These are phyloP conservation scores for Abelmoschus esculentus DNA, from an alignment of 345 rosid genomes.

Conservation along the genomic window DNA sequence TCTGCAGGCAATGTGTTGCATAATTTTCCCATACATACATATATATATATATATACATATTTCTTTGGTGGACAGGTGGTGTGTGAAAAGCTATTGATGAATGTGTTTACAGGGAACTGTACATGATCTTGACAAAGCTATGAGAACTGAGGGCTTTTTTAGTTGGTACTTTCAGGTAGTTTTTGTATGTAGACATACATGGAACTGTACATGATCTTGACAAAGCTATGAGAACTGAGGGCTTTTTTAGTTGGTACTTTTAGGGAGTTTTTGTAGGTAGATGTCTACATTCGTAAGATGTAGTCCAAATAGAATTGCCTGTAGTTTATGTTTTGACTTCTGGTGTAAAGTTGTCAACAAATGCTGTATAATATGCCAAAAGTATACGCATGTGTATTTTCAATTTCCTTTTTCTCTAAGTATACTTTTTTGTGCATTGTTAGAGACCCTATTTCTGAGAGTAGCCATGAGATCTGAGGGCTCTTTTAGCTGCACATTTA, in stretches of 20 bases:
- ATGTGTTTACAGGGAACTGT: not conserved
- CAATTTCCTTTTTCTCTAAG: not conserved
- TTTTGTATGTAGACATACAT: too few relatives aligned
- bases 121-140: not conserved
- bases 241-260: not conserved
- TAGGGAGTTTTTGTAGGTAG: too few relatives aligned
- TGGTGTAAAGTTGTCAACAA: not conserved
- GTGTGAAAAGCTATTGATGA: constrained; percentile 8
- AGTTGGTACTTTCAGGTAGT: not conserved
- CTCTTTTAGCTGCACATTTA: too few relatives aligned
- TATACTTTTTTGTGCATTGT: too few relatives aligned
- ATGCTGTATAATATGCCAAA: not conserved
- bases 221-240: constrained; percentile 10
- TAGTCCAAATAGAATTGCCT: not conserved
- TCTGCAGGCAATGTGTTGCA: not conserved
- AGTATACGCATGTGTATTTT: not conserved
- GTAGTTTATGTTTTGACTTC: not conserved
- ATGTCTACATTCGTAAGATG: too few relatives aligned
- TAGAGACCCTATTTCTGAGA: too few relatives aligned
- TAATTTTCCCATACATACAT: not conserved
- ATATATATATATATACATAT: not conserved
- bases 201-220: not conserved
- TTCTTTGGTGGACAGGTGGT: not conserved
- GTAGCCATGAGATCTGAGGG: too few relatives aligned
- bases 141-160: constrained; percentile 10